Evolutionary conservation across 495 filamentous ascomycete genomes (phyloP).

Genomic region (Letharia columbiana): DNA sequence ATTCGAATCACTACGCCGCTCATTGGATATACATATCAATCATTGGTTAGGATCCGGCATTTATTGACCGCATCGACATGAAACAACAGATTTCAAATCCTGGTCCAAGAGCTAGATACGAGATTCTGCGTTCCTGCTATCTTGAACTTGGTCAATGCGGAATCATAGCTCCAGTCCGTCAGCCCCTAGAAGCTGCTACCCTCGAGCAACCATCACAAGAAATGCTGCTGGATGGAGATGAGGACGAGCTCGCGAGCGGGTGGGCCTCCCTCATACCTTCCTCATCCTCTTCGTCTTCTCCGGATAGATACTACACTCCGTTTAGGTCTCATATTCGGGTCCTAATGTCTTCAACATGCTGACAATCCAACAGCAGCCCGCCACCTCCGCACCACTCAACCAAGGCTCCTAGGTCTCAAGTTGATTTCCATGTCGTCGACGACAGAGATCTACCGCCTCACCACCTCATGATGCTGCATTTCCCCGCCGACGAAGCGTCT

Average conservation of each 20-base stretch:
- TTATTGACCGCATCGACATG: conserved; percentile 48
- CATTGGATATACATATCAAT: neutral
- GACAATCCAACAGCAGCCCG: neutral
- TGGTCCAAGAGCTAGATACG: conserved; percentile 35
- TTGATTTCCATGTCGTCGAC: neutral
- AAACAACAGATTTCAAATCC: conserved; percentile 42
- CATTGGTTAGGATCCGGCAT: conserved; percentile 36
- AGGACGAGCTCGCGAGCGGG: neutral
- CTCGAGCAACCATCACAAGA: neutral
- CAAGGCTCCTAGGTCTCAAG: neutral
- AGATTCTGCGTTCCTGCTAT: conserved; percentile 42
- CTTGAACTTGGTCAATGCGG: conserved; percentile 40
- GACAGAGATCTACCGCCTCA: conserved; percentile 4
- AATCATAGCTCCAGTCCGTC: conserved; percentile 26
- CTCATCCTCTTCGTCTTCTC: neutral
- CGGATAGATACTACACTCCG: neutral
- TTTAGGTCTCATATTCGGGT: neutral
- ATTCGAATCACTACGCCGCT: neutral
- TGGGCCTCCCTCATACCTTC: neutral
- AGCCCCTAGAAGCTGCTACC: neutral
- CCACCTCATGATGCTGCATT: conserved; percentile 7
- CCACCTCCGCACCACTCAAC: neutral
- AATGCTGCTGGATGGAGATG: neutral
- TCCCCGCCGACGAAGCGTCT: neutral
- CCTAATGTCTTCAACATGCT: neutral